Conservation (phyloP, 169 alveolate species). For the Ichthyophthirius multifiliis region DNA sequence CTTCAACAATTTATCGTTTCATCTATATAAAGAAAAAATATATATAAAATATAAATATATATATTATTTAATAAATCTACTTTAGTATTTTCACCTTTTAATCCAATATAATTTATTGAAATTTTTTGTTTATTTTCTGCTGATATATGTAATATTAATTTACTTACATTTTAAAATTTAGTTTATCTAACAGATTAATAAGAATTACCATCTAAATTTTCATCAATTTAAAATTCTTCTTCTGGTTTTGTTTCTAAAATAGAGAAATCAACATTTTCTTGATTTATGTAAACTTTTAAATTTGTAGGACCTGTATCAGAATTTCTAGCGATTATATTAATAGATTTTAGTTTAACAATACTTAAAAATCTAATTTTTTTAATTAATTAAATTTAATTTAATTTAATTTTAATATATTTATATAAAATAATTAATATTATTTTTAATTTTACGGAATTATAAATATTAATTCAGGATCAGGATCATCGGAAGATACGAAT, state of each 20-base stretch:
- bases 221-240: not conserved
- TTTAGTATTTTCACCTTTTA: not conserved
- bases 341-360: not conserved
- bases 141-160: not conserved
- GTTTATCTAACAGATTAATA: not conserved
- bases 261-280: slow-evolving; percentile 3
- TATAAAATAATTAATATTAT: not conserved
- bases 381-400: too few species aligned
- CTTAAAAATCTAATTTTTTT: not conserved
- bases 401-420: too few species aligned
- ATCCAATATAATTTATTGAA: not conserved
- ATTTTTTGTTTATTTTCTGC: not conserved
- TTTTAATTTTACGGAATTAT: not conserved
- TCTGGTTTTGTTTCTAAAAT: not conserved
- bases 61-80: not conserved
- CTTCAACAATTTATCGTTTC: not conserved
- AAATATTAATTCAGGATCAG: slow-evolving; percentile 9
- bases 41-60: not conserved
- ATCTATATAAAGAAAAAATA: not conserved
- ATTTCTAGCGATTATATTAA: not conserved
- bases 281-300: not conserved
- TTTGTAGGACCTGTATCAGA: not conserved
- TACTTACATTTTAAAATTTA: not conserved
- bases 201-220: not conserved
- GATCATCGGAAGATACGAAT: not conserved